Evolutionary conservation across 257 asterid genomes (phyloP).

Genomic region (Craterostigma plantagineum): DNA sequence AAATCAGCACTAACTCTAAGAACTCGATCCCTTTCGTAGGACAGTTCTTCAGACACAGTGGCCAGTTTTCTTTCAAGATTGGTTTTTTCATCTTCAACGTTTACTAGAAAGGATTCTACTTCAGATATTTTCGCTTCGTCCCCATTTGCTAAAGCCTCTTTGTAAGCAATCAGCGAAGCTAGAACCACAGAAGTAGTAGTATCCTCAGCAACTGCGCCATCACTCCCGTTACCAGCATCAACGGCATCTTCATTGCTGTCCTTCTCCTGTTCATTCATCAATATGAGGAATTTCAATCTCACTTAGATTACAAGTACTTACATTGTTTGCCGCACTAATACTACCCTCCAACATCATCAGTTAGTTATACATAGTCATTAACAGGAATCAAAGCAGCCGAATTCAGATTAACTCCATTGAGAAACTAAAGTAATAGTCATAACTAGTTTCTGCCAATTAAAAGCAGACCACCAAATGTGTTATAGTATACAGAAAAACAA

Average conservation of each 20-base stretch:
- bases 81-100: constrained; percentile 49
- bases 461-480: no score
- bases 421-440: no score
- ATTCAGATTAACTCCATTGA: no score
- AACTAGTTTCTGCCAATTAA: no score
- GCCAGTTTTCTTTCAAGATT: constrained; percentile 37
- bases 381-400: no score
- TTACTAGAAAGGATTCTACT: constrained; percentile 34
- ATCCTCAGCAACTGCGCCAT: constrained; percentile 23
- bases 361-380: no score
- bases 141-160: constrained; percentile 51
- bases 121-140: constrained; percentile 50
- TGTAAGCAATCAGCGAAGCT: constrained; percentile 31
- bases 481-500: not conserved
- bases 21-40: constrained; percentile 46
- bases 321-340: no score
- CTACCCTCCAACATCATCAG: no score
- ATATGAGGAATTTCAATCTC: constrained; percentile 1
- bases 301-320: not conserved
- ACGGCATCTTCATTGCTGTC: constrained; percentile 18
- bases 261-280: constrained; percentile 19
- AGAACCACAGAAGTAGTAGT: constrained; percentile 23
- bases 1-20: constrained; percentile 75
- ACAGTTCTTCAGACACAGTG: constrained; percentile 36
- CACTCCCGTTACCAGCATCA: constrained; percentile 23